Conservation (phyloP, 208 protist species). For the Giardia muris region DNA sequence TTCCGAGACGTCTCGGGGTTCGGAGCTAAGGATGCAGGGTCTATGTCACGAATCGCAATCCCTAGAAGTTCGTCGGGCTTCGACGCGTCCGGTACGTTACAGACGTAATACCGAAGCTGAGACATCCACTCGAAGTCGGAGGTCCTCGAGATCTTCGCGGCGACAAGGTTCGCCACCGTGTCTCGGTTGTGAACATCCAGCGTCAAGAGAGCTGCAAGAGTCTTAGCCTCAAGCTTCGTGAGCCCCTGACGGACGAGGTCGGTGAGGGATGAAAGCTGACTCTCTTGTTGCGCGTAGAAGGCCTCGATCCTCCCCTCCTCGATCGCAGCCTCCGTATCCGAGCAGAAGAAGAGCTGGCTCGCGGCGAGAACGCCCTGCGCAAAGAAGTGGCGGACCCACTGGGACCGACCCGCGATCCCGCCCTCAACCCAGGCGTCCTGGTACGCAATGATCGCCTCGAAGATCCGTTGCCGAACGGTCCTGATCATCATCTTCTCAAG, state of each 20-base stretch:
- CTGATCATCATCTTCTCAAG: slow-evolving; percentile 75
- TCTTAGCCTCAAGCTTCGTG: slow-evolving; percentile 63
- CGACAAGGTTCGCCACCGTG: slow-evolving; percentile 66
- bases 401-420: slow-evolving; percentile 41
- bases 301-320: slow-evolving; percentile 16
- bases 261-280: slow-evolving; percentile 42
- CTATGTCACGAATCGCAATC: not conserved
- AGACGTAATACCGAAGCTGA: slow-evolving; percentile 76
- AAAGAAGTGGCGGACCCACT: slow-evolving; percentile 48
- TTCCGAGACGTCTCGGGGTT: not conserved
- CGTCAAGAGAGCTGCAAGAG: slow-evolving; percentile 73
- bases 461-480: slow-evolving; percentile 63
- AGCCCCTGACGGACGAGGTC: slow-evolving; percentile 44
- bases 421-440: not conserved
- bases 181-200: slow-evolving; percentile 80
- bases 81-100: slow-evolving; percentile 50
- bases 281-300: slow-evolving; percentile 31
- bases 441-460: slow-evolving; percentile 59
- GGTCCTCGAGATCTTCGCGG: slow-evolving; percentile 57
- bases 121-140: slow-evolving; percentile 76
- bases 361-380: slow-evolving; percentile 62
- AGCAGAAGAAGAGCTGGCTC: slow-evolving; percentile 74
- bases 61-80: not conserved
- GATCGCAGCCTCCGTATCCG: slow-evolving; percentile 65
- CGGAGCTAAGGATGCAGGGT: not conserved